These are phyloP conservation scores for Uromyces viciae-fabae DNA, from an alignment of 1,284 basidiomycete species.

Conservation along the genomic window DNA sequence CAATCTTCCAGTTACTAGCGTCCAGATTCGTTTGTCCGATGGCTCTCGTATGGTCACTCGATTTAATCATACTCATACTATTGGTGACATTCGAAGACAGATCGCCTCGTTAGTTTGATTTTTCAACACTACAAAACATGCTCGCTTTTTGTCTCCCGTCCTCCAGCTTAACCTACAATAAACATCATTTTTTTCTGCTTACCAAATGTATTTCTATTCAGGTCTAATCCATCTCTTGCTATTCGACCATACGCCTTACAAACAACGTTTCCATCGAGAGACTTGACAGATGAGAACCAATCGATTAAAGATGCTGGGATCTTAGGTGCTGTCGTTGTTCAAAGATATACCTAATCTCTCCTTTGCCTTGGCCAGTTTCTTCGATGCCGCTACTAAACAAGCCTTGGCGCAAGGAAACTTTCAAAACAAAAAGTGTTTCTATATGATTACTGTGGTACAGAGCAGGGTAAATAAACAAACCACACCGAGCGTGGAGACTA, in stretches of 20 bases:
- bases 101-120: constrained; percentile 74
- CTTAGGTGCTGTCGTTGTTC: constrained; percentile 77
- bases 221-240: constrained; percentile 69
- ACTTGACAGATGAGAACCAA: constrained; percentile 65
- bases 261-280: constrained; percentile 75
- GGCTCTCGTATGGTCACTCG: constrained; percentile 83
- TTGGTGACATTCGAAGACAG: constrained; percentile 77
- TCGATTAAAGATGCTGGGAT: constrained; percentile 73
- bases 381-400: too few relatives aligned
- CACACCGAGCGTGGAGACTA: too few relatives aligned
- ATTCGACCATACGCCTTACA: constrained; percentile 72
- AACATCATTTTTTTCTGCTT: neutral
- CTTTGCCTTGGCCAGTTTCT: too few relatives aligned
- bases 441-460: too few relatives aligned
- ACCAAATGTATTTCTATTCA: constrained; percentile 52
- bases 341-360: constrained; percentile 60
- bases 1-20: constrained; percentile 73
- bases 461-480: too few relatives aligned
- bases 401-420: too few relatives aligned
- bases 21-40: constrained; percentile 87
- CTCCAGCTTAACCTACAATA: neutral
- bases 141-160: neutral
- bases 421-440: too few relatives aligned
- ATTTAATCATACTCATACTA: constrained; percentile 88
- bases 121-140: neutral